Evolutionary conservation across 257 asterid genomes (phyloP).

Genomic region (Ballota nigra): DNA sequence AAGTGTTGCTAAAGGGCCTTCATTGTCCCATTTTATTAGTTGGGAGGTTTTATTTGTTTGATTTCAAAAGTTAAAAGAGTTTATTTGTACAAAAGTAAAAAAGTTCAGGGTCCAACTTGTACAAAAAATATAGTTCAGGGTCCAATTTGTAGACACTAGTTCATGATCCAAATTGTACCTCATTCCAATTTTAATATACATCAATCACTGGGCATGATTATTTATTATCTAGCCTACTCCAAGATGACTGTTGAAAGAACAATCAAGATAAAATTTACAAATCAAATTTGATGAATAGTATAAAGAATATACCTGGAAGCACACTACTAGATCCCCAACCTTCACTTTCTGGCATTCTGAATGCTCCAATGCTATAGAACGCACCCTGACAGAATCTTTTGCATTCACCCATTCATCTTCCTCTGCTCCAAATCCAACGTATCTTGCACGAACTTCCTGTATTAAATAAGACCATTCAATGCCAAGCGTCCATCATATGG

Average conservation of each 20-base stretch:
- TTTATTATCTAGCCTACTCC: neutral
- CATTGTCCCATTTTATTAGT: too few species aligned
- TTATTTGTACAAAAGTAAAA: too few species aligned
- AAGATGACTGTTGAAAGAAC: neutral
- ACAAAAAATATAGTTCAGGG: too few species aligned
- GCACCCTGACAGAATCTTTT: constrained; percentile 56
- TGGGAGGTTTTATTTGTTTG: too few species aligned
- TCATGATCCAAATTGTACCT: too few species aligned
- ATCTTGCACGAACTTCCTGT: constrained; percentile 85
- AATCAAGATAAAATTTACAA: neutral
- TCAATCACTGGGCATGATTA: neutral
- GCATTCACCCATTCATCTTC: constrained; percentile 87
- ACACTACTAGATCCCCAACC: constrained; percentile 74
- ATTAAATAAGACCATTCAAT: constrained; percentile 26
- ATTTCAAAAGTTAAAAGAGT: too few species aligned
- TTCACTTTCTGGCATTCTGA: constrained; percentile 66
- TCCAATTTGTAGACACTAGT: too few species aligned
- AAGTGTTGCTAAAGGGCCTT: too few species aligned
- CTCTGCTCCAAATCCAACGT: constrained; percentile 70
- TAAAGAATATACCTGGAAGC: constrained; percentile 72
- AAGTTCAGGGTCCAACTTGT: too few species aligned
- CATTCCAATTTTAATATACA: neutral
- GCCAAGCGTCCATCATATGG: neutral
- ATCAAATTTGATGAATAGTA: neutral
- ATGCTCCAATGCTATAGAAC: constrained; percentile 75